Conservation (phyloP, 768 basidiomycete genomes). For the Pisolithus tinctorius region DNA sequence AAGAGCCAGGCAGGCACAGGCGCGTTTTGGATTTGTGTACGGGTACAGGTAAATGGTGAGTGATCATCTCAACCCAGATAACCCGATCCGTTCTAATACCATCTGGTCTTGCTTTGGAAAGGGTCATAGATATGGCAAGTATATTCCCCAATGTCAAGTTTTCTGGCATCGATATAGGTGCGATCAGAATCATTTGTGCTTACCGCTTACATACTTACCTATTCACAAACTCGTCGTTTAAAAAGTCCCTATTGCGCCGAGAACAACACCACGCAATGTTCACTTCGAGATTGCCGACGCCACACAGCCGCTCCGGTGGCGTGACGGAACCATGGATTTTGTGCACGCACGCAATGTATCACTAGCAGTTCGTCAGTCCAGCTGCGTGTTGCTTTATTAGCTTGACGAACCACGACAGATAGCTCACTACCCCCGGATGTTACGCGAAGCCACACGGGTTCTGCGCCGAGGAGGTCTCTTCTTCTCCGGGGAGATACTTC, state of each 20-base stretch:
- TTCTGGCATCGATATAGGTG: conserved; percentile 73
- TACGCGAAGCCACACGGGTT: conserved; percentile 56
- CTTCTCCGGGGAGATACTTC: conserved; percentile 55
- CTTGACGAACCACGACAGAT: conserved; percentile 37
- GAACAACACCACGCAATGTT: conserved; percentile 54
- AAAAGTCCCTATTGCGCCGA: conserved; percentile 66
- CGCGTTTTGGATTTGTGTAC: conserved; percentile 71
- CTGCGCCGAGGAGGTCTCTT: conserved; percentile 69
- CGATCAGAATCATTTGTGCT: conserved; percentile 16
- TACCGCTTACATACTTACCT: conserved; percentile 5
- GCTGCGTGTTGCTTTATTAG: conserved; percentile 2
- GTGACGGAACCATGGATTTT: conserved; percentile 51
- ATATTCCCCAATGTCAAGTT: conserved; percentile 60
- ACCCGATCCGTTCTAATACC: conserved; percentile 13
- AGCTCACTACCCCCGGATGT: conserved; percentile 42
- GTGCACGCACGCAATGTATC: conserved; percentile 57
- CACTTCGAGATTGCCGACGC: conserved; percentile 64
- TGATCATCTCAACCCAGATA: conserved; percentile 14
- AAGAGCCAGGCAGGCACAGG: conserved; percentile 34
- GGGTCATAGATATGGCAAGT: conserved; percentile 70
- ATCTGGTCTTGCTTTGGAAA: conserved; percentile 25
- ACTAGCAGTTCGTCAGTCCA: conserved; percentile 46
- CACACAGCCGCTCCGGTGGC: conserved; percentile 45
- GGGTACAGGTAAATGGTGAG: conserved; percentile 68
- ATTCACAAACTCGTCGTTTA: conserved; percentile 3